Evolutionary conservation across 2,329 filamentous ascomycete genomes (phyloP).

Genomic region (Boeremia lycopersici): DNA sequence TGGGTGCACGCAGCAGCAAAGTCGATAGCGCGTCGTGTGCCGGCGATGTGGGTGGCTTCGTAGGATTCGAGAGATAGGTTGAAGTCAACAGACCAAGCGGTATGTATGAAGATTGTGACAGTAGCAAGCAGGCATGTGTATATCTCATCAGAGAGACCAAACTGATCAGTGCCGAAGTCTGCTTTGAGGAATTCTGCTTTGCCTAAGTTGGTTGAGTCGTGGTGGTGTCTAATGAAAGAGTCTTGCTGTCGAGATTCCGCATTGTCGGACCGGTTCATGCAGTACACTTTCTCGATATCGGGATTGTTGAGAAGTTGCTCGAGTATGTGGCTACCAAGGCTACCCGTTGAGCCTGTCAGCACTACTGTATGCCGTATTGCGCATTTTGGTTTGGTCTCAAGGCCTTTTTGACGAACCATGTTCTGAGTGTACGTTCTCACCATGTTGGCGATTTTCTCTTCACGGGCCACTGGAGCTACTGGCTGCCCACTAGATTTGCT

Average conservation of each 20-base stretch:
- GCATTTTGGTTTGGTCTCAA: not conserved
- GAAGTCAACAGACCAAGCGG: constrained; percentile 63
- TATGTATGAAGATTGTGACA: constrained; percentile 56
- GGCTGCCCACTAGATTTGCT: not conserved
- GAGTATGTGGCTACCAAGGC: constrained; percentile 30
- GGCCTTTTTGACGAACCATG: not conserved
- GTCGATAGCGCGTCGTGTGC: constrained; percentile 13
- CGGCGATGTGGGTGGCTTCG: constrained; percentile 20
- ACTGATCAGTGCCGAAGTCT: constrained; percentile 23
- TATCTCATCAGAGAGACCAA: constrained; percentile 47
- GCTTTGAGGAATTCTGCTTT: constrained; percentile 19
- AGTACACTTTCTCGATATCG: constrained; percentile 25
- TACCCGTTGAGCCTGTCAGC: constrained; percentile 34
- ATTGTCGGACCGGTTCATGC: constrained; percentile 26
- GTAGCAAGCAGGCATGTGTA: constrained; percentile 18
- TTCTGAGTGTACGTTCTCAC: constrained; percentile 7
- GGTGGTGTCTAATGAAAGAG: constrained; percentile 1
- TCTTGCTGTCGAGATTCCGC: constrained; percentile 19
- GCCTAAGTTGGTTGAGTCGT: constrained; percentile 1
- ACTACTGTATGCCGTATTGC: constrained; percentile 20
- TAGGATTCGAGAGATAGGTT: constrained; percentile 36
- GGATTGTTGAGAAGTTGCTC: constrained; percentile 23
- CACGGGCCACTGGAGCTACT: not conserved
- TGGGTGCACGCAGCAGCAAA: constrained; percentile 8
- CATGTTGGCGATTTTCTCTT: constrained; percentile 3